Conservation (phyloP, 2,329 filamentous ascomycete genomes). For the Alternaria metachromatica region DNA sequence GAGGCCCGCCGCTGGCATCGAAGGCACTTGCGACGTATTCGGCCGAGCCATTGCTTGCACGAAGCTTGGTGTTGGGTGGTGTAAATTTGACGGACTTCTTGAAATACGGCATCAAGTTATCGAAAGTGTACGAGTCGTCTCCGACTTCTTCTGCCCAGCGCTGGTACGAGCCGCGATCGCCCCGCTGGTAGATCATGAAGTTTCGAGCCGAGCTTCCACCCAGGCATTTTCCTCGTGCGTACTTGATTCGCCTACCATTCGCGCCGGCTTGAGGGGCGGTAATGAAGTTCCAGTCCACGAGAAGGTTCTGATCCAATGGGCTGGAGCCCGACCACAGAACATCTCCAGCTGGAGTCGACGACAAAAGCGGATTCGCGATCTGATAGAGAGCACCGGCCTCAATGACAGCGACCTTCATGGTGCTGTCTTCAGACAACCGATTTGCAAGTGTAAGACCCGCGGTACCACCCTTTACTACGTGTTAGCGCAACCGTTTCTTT, state of each 20-base stretch:
- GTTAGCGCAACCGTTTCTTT: not conserved
- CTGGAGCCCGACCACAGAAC: constrained; percentile 25
- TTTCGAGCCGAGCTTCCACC: constrained; percentile 37
- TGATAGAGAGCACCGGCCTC: constrained; percentile 34
- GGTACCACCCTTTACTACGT: not conserved
- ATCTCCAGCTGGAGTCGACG: constrained; percentile 27
- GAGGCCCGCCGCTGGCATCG: constrained; percentile 12
- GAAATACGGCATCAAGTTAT: constrained; percentile 37
- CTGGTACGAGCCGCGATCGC: constrained; percentile 23
- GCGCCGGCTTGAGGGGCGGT: constrained; percentile 33
- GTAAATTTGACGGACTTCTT: constrained; percentile 40
- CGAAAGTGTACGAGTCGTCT: constrained; percentile 39
- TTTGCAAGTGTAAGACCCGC: constrained; percentile 1
- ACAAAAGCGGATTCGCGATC: constrained; percentile 13
- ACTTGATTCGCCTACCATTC: constrained; percentile 27
- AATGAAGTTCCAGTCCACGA: constrained; percentile 40
- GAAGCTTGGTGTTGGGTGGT: constrained; percentile 21
- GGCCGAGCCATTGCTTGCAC: constrained; percentile 19
- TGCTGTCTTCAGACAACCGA: not conserved
- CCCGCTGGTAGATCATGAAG: constrained; percentile 33
- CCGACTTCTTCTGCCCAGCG: constrained; percentile 39
- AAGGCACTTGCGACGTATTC: constrained; percentile 20
- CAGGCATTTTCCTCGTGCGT: constrained; percentile 40
- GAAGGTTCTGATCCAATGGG: constrained; percentile 27
- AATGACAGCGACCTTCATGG: constrained; percentile 24